Conservation (phyloP, 495 filamentous ascomycete species). For the Aspergillus egyptiacus region DNA sequence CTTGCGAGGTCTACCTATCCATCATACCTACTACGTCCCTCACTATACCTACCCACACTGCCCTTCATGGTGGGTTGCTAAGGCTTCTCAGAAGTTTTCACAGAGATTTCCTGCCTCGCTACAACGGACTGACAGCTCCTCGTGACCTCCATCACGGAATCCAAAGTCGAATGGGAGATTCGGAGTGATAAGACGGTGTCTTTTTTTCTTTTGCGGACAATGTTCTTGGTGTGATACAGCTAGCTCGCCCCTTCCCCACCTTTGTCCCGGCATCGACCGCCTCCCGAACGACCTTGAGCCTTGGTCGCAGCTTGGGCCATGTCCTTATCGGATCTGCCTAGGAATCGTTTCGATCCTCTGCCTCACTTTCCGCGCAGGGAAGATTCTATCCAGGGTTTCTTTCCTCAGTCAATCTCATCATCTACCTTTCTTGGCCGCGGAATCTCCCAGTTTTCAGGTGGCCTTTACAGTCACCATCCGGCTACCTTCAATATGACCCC, state of each 20-base stretch:
- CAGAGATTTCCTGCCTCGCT: conserved; percentile 5
- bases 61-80: no score
- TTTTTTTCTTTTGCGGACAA: no score
- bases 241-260: conserved; percentile 4
- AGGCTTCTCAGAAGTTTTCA: conserved; percentile 1
- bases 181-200: no score
- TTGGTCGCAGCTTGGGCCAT: conserved; percentile 31
- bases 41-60: no score
- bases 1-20: no score
- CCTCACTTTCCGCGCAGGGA: conserved; percentile 32
- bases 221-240: conserved; percentile 12
- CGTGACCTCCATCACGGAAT: no score
- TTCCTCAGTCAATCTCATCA: conserved; percentile 14
- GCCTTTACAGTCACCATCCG: conserved; percentile 14
- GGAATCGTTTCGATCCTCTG: conserved; percentile 36
- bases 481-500: conserved; percentile 37
- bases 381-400: conserved; percentile 18
- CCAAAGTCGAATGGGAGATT: no score
- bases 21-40: no score
- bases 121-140: no score
- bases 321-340: conserved; percentile 39
- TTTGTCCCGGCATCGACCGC: conserved; percentile 11
- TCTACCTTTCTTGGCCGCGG: conserved; percentile 23
- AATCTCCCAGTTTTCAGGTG: conserved; percentile 21
- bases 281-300: conserved; percentile 6